Percentiles rank a stretch among this genome's conserved stretches.
Evolutionary conservation across 345 rosid species (phyloP).

Genomic region (Sonneratia caseolaris): DNA sequence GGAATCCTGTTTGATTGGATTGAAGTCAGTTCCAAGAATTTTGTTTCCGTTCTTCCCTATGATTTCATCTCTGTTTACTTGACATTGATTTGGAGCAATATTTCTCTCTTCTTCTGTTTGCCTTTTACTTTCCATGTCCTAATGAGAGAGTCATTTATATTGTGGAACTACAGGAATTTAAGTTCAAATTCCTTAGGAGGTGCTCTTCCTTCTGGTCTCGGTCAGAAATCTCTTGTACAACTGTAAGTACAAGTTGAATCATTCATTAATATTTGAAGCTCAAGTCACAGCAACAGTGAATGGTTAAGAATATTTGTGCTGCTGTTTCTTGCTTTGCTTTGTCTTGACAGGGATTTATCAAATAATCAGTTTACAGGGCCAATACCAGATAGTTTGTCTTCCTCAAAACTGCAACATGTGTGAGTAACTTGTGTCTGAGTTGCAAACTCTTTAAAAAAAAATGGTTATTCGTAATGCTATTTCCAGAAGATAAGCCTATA

Average conservation of each 20-base stretch:
- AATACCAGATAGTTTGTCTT: conserved; percentile 72
- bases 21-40: background rate
- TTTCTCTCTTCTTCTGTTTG: background rate
- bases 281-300: background rate
- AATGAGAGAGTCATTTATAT: background rate
- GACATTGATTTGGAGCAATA: background rate
- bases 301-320: background rate
- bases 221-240: conserved; percentile 60
- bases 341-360: conserved; percentile 66
- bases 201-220: conserved; percentile 64
- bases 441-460: background rate
- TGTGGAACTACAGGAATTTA: conserved; percentile 49
- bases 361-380: conserved; percentile 68
- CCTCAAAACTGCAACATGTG: conserved; percentile 74
- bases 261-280: background rate
- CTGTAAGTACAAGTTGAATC: conserved; percentile 45
- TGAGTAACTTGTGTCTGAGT: conserved; percentile 24
- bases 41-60: background rate
- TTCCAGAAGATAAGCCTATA: too few species aligned
- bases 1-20: background rate
- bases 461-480: background rate
- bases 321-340: background rate
- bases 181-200: conserved; percentile 73
- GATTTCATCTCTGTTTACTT: background rate
- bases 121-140: background rate